A percentile compares a stretch with the other conserved stretches of the same genome.
Conservation (phyloP, 176 grass and related monocot species). For the Raddia guianensis region DNA sequence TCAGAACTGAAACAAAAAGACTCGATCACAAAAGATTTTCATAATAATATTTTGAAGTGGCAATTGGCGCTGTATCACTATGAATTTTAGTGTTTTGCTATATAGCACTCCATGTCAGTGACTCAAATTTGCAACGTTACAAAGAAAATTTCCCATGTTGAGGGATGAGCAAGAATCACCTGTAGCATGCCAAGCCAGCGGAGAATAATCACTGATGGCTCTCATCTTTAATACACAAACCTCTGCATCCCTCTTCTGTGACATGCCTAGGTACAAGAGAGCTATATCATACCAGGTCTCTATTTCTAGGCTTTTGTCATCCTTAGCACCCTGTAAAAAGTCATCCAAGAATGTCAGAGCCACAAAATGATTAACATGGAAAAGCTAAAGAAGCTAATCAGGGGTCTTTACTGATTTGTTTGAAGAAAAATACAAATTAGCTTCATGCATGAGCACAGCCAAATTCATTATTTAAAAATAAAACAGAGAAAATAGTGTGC, state of each 20-base stretch:
- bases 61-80: too few species aligned
- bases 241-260: constrained; percentile 82
- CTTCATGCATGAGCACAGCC: constrained; percentile 1
- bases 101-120: too few species aligned
- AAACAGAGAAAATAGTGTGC: constrained; percentile 7
- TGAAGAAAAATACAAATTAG: constrained; percentile 7
- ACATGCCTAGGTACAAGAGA: constrained; percentile 85
- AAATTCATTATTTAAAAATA: constrained; percentile 16
- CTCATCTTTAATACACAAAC: constrained; percentile 74
- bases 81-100: too few species aligned
- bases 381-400: constrained; percentile 4
- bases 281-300: constrained; percentile 94
- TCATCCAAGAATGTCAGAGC: constrained; percentile 31
- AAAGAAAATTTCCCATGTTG: not conserved
- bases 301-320: constrained; percentile 77
- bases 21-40: not conserved
- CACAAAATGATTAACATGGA: not conserved
- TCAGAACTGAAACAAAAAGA: constrained; percentile 8
- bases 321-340: constrained; percentile 56
- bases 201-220: constrained; percentile 57
- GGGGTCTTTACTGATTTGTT: not conserved
- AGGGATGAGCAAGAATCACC: constrained; percentile 54
- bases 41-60: not conserved
- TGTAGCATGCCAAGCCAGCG: constrained; percentile 75
- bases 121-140: too few species aligned